These are phyloP conservation scores for Wickerhamiella qilinensis DNA, from an alignment of 805 yeast species.

Conservation along the genomic window DNA sequence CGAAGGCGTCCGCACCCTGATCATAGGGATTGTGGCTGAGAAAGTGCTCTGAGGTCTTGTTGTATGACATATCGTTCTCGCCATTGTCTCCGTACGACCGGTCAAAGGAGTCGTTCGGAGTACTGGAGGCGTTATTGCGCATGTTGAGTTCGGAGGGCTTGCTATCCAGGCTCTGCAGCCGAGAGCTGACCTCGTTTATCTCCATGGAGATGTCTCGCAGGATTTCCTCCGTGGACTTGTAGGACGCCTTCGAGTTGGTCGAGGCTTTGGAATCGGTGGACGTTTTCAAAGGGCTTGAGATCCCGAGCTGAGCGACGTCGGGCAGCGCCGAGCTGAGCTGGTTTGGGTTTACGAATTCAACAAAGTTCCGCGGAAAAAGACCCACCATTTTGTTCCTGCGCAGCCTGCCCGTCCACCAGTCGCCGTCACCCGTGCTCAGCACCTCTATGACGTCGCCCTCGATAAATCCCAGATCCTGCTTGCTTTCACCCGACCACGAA, in stretches of 20 bases:
- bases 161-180: slow-evolving; percentile 6
- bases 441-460: slow-evolving; percentile 91
- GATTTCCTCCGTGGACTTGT: slow-evolving; percentile 16
- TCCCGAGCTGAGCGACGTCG: slow-evolving; percentile 1
- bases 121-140: neutral
- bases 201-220: slow-evolving; percentile 16
- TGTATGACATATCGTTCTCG: neutral
- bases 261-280: neutral
- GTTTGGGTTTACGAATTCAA: slow-evolving; percentile 30
- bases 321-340: slow-evolving; percentile 8
- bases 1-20: neutral
- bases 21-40: neutral
- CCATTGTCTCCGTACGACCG: neutral
- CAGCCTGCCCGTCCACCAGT: slow-evolving; percentile 81
- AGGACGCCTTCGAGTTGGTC: slow-evolving; percentile 3
- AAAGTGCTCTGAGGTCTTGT: neutral
- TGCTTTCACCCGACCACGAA: slow-evolving; percentile 89
- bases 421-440: slow-evolving; percentile 62
- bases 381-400: slow-evolving; percentile 72
- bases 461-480: slow-evolving; percentile 78
- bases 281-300: neutral
- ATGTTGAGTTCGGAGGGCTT: neutral
- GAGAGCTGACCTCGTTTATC: slow-evolving; percentile 11
- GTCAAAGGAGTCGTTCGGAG: neutral
- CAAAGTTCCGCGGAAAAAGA: slow-evolving; percentile 76